phyloP scores from a whole-genome alignment of 2,329 filamentous ascomycete species.

The Clarireedia monteithiana region DNA sequence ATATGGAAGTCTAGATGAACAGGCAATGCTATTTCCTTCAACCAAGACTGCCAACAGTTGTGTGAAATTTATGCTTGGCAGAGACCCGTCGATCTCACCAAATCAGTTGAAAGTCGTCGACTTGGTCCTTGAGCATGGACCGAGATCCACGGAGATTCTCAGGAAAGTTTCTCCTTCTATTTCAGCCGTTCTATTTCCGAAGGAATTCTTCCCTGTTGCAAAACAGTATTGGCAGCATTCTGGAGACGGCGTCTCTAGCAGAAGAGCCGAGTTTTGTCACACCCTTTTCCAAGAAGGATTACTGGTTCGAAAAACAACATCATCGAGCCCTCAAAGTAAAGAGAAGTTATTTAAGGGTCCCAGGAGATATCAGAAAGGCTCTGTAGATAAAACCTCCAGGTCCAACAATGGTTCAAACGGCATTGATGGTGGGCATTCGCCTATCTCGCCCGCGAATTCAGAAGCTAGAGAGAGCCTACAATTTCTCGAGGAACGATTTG shows the following conservation, averaged over 20 bases:
- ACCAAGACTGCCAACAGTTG: slow-evolving; percentile 63
- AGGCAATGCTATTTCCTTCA: slow-evolving; percentile 80
- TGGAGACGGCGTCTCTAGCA: slow-evolving; percentile 85
- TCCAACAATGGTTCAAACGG: slow-evolving; percentile 14
- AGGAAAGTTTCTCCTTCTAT: slow-evolving; percentile 50
- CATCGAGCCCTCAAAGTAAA: slow-evolving; percentile 19
- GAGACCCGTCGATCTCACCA: slow-evolving; percentile 44
- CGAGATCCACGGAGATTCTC: slow-evolving; percentile 43
- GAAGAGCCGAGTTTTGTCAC: slow-evolving; percentile 84
- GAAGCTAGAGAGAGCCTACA: slow-evolving; percentile 56
- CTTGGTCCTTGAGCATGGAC: slow-evolving; percentile 53
- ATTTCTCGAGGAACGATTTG: slow-evolving; percentile 92
- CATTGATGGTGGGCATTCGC: not conserved
- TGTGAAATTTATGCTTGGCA: slow-evolving; percentile 59
- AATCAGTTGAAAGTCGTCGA: slow-evolving; percentile 49
- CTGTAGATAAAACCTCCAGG: slow-evolving; percentile 35
- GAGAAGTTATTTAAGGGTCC: slow-evolving; percentile 54
- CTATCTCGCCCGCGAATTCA: slow-evolving; percentile 14
- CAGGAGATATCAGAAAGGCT: slow-evolving; percentile 65
- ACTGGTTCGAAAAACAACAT: slow-evolving; percentile 41
- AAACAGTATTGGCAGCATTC: slow-evolving; percentile 98
- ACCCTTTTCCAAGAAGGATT: slow-evolving; percentile 63
- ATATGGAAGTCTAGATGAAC: slow-evolving; percentile 53
- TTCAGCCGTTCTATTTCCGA: slow-evolving; percentile 64
- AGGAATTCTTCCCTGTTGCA: slow-evolving; percentile 60